Evolutionary conservation across 495 filamentous ascomycete genomes (phyloP).

Genomic region (Trichocladium antarcticum): DNA sequence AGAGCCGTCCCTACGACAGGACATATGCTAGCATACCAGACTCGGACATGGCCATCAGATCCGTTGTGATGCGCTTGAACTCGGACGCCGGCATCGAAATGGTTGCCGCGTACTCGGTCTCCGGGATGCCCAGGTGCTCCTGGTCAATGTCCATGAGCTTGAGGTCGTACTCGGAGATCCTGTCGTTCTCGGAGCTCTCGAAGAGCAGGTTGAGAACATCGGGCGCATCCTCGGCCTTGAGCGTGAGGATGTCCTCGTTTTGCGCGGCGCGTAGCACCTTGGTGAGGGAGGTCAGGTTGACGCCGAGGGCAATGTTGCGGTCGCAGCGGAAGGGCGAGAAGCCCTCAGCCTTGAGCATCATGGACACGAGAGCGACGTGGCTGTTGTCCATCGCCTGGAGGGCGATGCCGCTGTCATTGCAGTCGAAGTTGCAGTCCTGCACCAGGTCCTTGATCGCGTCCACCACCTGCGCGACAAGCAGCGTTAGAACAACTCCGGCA

Average conservation of each 20-base stretch:
- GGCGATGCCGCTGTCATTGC: constrained; percentile 97
- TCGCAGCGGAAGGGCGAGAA: constrained; percentile 98
- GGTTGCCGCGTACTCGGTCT: constrained; percentile 92
- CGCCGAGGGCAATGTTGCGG: constrained; percentile 94
- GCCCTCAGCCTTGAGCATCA: constrained; percentile 90
- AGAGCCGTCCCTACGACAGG: neutral
- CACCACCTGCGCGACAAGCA: constrained; percentile 55
- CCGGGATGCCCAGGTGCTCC: constrained; percentile 96
- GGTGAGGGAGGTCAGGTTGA: constrained; percentile 91
- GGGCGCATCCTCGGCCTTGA: constrained; percentile 95
- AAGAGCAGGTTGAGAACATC: constrained; percentile 93
- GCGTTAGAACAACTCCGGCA: neutral
- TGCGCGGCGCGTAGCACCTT: constrained; percentile 94
- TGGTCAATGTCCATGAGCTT: constrained; percentile 99
- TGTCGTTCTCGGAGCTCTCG: constrained; percentile 77
- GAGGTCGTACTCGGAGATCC: constrained; percentile 95
- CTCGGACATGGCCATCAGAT: constrained; percentile 83
- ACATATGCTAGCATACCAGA: constrained; percentile 53
- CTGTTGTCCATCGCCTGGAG: constrained; percentile 99
- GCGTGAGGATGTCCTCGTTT: constrained; percentile 86
- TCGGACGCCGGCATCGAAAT: constrained; percentile 80
- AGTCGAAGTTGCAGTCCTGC: constrained; percentile 99
- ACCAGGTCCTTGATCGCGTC: constrained; percentile 99
- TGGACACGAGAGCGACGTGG: constrained; percentile 95
- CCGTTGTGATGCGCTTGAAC: constrained; percentile 90